phyloP scores from a whole-genome alignment of 2,329 filamentous ascomycete species.

The Calonectria hongkongensis region DNA sequence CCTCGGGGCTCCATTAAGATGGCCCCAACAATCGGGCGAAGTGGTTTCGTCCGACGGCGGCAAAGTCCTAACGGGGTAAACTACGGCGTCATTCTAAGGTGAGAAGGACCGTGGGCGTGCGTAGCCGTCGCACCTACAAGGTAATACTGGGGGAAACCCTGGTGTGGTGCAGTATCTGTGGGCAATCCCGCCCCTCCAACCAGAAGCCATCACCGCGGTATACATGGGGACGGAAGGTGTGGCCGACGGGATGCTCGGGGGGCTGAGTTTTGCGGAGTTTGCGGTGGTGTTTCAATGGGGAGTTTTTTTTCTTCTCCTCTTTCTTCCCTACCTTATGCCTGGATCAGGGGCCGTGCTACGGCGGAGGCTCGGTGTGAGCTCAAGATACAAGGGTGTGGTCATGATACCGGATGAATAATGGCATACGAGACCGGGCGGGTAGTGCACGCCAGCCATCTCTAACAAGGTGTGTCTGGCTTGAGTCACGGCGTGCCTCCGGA shows the following conservation, averaged over 20 bases:
- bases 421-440: slow-evolving; percentile 12
- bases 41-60: slow-evolving; percentile 40
- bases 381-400: slow-evolving; percentile 20
- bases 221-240: slow-evolving; percentile 25
- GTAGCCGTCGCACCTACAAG: background rate
- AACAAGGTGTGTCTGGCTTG: slow-evolving; percentile 34
- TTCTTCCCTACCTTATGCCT: background rate
- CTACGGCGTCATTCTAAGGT: slow-evolving; percentile 23
- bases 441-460: slow-evolving; percentile 25
- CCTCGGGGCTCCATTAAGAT: slow-evolving; percentile 44
- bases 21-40: slow-evolving; percentile 50
- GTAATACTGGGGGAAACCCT: slow-evolving; percentile 22
- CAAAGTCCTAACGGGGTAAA: slow-evolving; percentile 39
- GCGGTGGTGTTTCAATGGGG: background rate
- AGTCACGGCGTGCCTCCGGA: slow-evolving; percentile 37
- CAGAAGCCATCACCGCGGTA: slow-evolving; percentile 19
- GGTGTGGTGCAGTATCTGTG: slow-evolving; percentile 15
- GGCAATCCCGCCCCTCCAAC: slow-evolving; percentile 35
- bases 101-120: slow-evolving; percentile 3
- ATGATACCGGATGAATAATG: background rate
- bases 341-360: slow-evolving; percentile 19
- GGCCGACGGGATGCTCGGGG: slow-evolving; percentile 34
- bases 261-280: slow-evolving; percentile 26
- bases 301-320: background rate
- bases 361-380: slow-evolving; percentile 21